Evolutionary conservation across 2,329 filamentous ascomycete species (phyloP), one percentile per base, ranked within the genome.

Genomic region (Colletotrichum godetiae): DNA sequence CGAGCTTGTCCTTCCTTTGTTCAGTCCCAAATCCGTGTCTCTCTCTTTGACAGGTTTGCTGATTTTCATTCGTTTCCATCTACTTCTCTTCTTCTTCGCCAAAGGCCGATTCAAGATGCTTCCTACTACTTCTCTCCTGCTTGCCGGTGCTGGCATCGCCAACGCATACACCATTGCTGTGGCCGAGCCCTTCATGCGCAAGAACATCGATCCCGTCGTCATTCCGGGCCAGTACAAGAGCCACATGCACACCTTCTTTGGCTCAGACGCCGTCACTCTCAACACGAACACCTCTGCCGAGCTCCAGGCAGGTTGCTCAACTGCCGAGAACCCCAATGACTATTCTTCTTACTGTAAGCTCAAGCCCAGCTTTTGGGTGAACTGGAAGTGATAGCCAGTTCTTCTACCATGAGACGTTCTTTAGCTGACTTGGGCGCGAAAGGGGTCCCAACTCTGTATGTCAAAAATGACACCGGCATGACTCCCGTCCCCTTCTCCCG

Each of bases 321-420:
- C 81, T 10, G 82, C 80, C 19, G 78, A 85, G 73, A 87, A 87
- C 78, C 82, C 84, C 24, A 87, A 87, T 67, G 86, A 87, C 69
- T 77, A 86, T 1, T 86, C 83, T 0, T 78, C 82, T 4, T 87
- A 87, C 80, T 87, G 83, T 80, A 70, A 64, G 79, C 63, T 29
- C 29, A 13, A 22, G 37, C 37, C 6, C 15, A 22, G 4, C 5
- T 7, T 46, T 27, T 5, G 22, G 15, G 15, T 27, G 5, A 79
- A 75, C 31, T 2, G 27, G 27, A 29, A 29, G 27, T 29, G 27
- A 4, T 7, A 22, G 19, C 7, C 12, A 15, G n/a, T 19, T 31
- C 22, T 24, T 7, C 4, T 37, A 3, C 15, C 4, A 3, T 7
- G 8, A 42, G 8, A 15, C 1, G 31, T 15, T 4, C 42, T 4